phyloP scores from a whole-genome alignment of 2,329 filamentous ascomycete species.

The Aspergillus fumigatiaffinis region DNA sequence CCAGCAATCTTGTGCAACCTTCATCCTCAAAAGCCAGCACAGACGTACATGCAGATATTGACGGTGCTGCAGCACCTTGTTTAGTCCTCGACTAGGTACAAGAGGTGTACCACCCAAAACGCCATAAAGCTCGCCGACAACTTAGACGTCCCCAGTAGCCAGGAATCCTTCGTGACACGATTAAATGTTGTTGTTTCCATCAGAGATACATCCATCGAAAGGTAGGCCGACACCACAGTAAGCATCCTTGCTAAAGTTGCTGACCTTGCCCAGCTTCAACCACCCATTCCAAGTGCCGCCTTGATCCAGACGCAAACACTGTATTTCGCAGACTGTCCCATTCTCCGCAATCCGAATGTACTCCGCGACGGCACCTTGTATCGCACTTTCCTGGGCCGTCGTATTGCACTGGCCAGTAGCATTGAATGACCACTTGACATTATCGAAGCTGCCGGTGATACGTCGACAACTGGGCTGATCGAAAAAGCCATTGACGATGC shows the following conservation, averaged over 20 bases:
- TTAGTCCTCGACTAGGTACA: too few relatives aligned
- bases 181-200: constrained; percentile 2
- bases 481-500: not conserved
- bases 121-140: too few relatives aligned
- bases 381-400: not conserved
- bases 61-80: too few relatives aligned
- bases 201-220: constrained; percentile 1
- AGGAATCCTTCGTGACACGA: not conserved
- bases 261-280: not conserved
- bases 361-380: not conserved
- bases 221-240: not conserved
- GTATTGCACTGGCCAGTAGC: constrained; percentile 1
- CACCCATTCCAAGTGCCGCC: constrained; percentile 2
- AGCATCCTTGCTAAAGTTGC: not conserved
- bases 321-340: not conserved
- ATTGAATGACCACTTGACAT: not conserved
- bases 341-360: not conserved
- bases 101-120: too few relatives aligned
- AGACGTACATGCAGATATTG: too few relatives aligned
- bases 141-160: too few relatives aligned
- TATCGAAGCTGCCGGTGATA: not conserved
- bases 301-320: constrained; percentile 1
- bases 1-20: too few relatives aligned
- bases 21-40: too few relatives aligned
- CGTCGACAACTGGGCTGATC: not conserved